These are phyloP conservation scores for Paramecium caudatum DNA, from an alignment of 73 alveolate genomes.

Conservation along the genomic window DNA sequence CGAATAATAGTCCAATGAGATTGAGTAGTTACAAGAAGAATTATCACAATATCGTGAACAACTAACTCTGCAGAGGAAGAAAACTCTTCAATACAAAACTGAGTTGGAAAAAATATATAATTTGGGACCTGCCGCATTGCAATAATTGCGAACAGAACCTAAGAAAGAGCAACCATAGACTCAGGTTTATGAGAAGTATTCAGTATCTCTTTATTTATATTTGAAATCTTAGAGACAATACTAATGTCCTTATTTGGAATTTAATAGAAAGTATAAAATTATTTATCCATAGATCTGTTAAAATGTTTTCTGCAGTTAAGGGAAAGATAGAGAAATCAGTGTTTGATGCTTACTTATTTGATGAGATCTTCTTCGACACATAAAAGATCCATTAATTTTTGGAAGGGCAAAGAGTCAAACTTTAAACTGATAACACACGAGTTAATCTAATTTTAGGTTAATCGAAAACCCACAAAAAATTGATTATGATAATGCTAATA, in stretches of 20 bases:
- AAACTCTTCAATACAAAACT: background rate
- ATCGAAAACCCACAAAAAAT: slow-evolving; percentile 35
- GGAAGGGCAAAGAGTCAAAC: background rate
- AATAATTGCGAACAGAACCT: background rate
- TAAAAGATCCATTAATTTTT: background rate
- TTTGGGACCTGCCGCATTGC: slow-evolving; percentile 50
- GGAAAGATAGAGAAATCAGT: slow-evolving; percentile 46
- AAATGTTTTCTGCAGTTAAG: background rate
- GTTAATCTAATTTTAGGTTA: slow-evolving; percentile 28
- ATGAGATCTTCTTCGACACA: slow-evolving; percentile 59
- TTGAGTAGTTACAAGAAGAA: background rate
- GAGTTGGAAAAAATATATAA: slow-evolving; percentile 39
- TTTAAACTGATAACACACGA: background rate
- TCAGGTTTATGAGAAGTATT: background rate
- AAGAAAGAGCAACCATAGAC: background rate
- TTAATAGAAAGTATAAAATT: slow-evolving; percentile 25
- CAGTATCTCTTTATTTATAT: background rate
- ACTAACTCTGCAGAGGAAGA: background rate
- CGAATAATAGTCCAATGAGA: background rate
- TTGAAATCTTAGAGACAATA: background rate
- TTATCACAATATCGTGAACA: background rate
- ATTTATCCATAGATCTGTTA: background rate
- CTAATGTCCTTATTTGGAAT: slow-evolving; percentile 16
- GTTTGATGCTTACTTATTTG: slow-evolving; percentile 49
- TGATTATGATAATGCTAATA: slow-evolving; percentile 30